These are phyloP conservation scores for Dothideomycetes sp. DNA, from an alignment of 2,329 filamentous ascomycete species.

Conservation along the genomic window DNA sequence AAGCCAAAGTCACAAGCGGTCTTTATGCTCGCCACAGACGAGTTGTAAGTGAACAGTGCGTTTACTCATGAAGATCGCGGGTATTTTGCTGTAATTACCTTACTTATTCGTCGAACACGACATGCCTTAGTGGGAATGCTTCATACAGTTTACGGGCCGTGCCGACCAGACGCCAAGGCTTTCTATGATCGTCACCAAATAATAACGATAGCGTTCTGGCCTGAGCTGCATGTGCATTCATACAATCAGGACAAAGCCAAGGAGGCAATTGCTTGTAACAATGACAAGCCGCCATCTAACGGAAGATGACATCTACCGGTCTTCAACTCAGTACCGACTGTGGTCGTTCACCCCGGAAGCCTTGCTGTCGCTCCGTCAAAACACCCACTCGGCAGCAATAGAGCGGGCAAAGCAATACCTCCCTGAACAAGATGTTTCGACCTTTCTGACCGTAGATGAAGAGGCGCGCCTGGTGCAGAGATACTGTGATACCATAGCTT, in stretches of 20 bases:
- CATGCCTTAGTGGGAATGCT: no score
- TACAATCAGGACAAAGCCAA: not conserved
- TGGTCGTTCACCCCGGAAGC: constrained; percentile 81
- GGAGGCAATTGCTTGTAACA: not conserved
- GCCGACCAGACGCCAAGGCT: no score
- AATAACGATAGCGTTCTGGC: no score
- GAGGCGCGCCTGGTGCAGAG: constrained; percentile 72
- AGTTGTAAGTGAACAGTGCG: no score
- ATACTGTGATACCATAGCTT: constrained; percentile 47
- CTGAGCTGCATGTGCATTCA: not conserved
- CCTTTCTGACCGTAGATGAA: constrained; percentile 60
- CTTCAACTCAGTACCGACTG: constrained; percentile 78
- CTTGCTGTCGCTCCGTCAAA: constrained; percentile 59
- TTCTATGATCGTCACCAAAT: no score
- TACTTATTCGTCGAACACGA: no score
- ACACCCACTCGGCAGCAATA: constrained; percentile 70
- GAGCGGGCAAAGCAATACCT: constrained; percentile 52
- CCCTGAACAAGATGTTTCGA: constrained; percentile 11
- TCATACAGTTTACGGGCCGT: no score
- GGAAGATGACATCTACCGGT: constrained; percentile 84
- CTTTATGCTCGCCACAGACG: no score
- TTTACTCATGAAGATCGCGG: no score
- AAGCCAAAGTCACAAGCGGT: no score
- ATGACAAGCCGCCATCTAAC: constrained; percentile 37
- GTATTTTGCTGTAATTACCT: no score